phyloP scores from a whole-genome alignment of 2,329 filamentous ascomycete genomes.

The Talaromyces sp. region DNA sequence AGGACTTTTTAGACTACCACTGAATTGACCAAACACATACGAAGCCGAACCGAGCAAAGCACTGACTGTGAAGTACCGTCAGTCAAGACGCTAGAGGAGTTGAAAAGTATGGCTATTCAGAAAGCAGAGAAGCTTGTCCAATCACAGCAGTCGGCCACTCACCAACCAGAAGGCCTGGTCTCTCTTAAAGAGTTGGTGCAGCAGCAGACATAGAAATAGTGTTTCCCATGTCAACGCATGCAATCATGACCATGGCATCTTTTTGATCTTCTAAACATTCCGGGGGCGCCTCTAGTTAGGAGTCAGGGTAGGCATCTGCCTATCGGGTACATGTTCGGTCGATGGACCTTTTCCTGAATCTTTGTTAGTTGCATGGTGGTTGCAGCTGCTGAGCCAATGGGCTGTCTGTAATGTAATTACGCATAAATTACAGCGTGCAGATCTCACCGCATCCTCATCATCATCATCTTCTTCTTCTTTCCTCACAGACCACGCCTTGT shows the following conservation, averaged over 20 bases:
- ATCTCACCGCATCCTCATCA: slow-evolving; percentile 1
- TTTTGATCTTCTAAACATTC: neutral
- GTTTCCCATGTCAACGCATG: slow-evolving; percentile 1
- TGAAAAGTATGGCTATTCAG: slow-evolving; percentile 36
- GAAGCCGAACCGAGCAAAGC: slow-evolving; percentile 18
- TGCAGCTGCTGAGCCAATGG: slow-evolving; percentile 1
- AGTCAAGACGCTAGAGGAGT: slow-evolving; percentile 28
- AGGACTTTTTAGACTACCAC: slow-evolving; percentile 20
- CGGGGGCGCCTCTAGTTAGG: slow-evolving; percentile 1
- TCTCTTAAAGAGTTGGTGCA: slow-evolving; percentile 41
- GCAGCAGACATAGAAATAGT: slow-evolving; percentile 19
- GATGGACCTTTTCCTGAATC: neutral
- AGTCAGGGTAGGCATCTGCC: neutral
- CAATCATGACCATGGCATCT: neutral
- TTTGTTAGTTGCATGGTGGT: slow-evolving; percentile 5
- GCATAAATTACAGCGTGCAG: neutral
- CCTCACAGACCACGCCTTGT: neutral
- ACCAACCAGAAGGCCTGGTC: slow-evolving; percentile 37
- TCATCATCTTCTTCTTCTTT: too few species aligned
- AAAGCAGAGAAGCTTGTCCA: slow-evolving; percentile 38
- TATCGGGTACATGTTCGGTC: neutral
- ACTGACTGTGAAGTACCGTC: slow-evolving; percentile 20
- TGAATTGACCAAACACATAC: slow-evolving; percentile 24
- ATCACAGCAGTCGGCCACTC: slow-evolving; percentile 17
- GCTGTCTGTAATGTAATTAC: slow-evolving; percentile 4